Evolutionary conservation across 148 eudicot genomes (phyloP).

Genomic region (Fagopyrum tataricum): DNA sequence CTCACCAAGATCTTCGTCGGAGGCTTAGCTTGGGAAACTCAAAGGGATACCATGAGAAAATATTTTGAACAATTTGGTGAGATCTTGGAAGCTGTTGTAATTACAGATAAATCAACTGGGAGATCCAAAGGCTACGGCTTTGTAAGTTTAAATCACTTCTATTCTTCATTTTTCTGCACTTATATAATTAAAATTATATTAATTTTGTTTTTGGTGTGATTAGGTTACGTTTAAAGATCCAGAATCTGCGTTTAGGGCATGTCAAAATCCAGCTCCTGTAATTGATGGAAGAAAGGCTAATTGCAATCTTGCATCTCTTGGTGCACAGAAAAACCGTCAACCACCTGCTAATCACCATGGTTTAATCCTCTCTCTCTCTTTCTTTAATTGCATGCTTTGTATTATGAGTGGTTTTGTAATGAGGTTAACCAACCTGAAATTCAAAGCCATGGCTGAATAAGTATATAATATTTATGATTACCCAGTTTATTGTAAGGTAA

Average conservation of each 20-base stretch:
- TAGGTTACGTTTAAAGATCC: slow-evolving; percentile 60
- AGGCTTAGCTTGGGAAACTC: slow-evolving; percentile 47
- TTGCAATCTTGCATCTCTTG: slow-evolving; percentile 53
- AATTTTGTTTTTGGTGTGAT: neutral
- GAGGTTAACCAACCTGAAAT: neutral
- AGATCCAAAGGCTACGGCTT: slow-evolving; percentile 48
- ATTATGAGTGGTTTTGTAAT: neutral
- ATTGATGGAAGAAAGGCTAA: slow-evolving; percentile 23
- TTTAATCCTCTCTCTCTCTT: slow-evolving; percentile 7
- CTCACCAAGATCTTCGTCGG: slow-evolving; percentile 41
- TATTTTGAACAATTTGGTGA: slow-evolving; percentile 47
- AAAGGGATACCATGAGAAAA: slow-evolving; percentile 38
- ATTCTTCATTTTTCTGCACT: neutral
- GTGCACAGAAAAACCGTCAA: slow-evolving; percentile 38
- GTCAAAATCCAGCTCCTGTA: slow-evolving; percentile 48
- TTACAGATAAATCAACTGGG: slow-evolving; percentile 36
- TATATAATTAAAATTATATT: neutral
- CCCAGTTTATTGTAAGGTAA: neutral
- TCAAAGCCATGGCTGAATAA: neutral
- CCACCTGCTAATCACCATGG: slow-evolving; percentile 29
- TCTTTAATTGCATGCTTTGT: neutral
- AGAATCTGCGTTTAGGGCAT: slow-evolving; percentile 53
- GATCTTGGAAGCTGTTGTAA: slow-evolving; percentile 45
- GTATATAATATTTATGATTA: neutral
- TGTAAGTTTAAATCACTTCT: slow-evolving; percentile 18